A percentile compares a stretch with the other conserved stretches of the same genome.
phyloP scores from a whole-genome alignment of 305 asterid genomes.

The Solanum hybrid region DNA sequence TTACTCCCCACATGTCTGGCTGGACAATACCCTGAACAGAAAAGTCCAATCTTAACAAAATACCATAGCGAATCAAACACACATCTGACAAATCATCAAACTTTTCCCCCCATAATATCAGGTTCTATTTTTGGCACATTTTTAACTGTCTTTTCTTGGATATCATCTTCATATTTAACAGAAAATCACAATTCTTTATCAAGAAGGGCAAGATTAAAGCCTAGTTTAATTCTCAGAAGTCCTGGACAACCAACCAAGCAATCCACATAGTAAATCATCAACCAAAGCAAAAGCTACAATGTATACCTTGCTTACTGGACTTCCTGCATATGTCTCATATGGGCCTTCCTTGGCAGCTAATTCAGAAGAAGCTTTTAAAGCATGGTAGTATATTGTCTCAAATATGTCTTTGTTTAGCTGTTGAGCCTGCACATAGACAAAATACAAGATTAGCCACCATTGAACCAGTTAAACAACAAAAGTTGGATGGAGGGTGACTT shows the following conservation, averaged over 20 bases:
- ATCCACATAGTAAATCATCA: not conserved
- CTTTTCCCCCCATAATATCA: not conserved
- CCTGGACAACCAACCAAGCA: not conserved
- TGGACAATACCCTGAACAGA: conserved; percentile 67
- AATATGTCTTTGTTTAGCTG: conserved; percentile 70
- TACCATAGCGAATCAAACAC: not conserved
- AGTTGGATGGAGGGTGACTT: not conserved
- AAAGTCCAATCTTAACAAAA: not conserved
- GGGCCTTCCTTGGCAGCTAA: conserved; percentile 52
- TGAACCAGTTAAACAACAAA: not conserved
- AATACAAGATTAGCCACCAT: not conserved
- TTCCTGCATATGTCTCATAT: conserved; percentile 54
- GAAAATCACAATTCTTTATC: not conserved
- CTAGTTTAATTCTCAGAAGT: not conserved
- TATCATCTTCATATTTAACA: not conserved
- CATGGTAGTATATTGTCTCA: conserved; percentile 68
- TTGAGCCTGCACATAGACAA: conserved; percentile 41
- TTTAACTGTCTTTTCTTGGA: not conserved
- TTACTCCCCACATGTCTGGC: conserved; percentile 93
- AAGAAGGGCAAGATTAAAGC: not conserved
- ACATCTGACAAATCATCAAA: not conserved
- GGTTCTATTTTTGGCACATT: not conserved
- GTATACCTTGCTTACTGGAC: conserved; percentile 68
- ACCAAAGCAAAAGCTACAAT: not conserved
- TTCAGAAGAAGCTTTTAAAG: conserved; percentile 58